Evolutionary conservation across 2,329 filamentous ascomycete species (phyloP).

Genomic region (Scedosporium aurantiacum): DNA sequence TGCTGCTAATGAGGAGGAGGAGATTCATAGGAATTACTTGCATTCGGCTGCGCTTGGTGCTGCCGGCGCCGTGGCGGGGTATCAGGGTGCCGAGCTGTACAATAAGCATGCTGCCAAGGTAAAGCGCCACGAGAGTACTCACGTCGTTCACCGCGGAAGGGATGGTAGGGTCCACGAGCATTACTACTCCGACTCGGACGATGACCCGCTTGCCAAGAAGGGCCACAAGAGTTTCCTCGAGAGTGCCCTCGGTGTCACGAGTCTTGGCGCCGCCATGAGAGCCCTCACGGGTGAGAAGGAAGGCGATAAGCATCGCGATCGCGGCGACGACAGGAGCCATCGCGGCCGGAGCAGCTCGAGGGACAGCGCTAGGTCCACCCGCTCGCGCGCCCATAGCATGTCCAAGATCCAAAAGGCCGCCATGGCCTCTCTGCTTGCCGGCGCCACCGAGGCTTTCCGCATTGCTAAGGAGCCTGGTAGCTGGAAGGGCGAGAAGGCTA

Average conservation of each 20-base stretch:
- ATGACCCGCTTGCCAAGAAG: constrained; percentile 43
- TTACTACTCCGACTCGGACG: constrained; percentile 50
- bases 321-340: constrained; percentile 1
- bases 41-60: constrained; percentile 51
- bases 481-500: constrained; percentile 86
- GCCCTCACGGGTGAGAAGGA: constrained; percentile 40
- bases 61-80: constrained; percentile 52
- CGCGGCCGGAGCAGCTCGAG: constrained; percentile 31
- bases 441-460: constrained; percentile 84
- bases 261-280: constrained; percentile 50
- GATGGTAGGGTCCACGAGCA: constrained; percentile 37
- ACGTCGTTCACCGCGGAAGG: constrained; percentile 41
- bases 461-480: constrained; percentile 78
- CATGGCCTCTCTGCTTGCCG: constrained; percentile 81
- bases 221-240: constrained; percentile 55
- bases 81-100: constrained; percentile 52
- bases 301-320: constrained; percentile 20
- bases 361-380: constrained; percentile 9
- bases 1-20: constrained; percentile 33
- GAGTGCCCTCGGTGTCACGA: constrained; percentile 50
- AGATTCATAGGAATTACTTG: constrained; percentile 45
- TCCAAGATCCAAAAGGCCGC: constrained; percentile 74
- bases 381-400: constrained; percentile 41
- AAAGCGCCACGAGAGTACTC: constrained; percentile 38
- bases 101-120: constrained; percentile 46